Percentiles rank a stretch among this genome's conserved stretches.
Conservation (phyloP, 768 basidiomycete genomes). For the Calocera viscosa region DNA sequence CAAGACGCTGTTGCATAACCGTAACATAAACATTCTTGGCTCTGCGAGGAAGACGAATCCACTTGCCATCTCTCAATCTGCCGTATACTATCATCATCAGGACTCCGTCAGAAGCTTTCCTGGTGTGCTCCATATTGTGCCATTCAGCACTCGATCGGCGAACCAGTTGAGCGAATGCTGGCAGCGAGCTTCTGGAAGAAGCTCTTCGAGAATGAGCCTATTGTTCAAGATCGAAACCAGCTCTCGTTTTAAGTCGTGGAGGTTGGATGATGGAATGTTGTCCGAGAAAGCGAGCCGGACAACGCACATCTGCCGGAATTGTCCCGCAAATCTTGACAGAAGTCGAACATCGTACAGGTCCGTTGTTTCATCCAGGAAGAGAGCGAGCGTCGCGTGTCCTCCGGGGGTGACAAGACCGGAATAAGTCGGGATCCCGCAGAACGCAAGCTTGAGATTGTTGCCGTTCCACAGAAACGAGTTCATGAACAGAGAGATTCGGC, state of each 20-base stretch:
- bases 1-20: too few species aligned
- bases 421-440: neutral
- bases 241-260: too few species aligned
- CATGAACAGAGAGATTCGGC: neutral
- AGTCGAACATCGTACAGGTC: neutral
- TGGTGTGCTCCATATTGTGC: neutral
- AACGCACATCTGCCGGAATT: too few species aligned
- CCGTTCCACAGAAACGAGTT: neutral
- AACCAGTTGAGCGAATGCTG: neutral
- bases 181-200: neutral
- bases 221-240: neutral
- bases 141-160: neutral
- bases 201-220: neutral
- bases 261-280: too few species aligned
- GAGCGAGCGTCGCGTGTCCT: neutral
- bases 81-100: neutral
- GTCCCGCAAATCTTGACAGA: neutral
- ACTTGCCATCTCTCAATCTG: too few species aligned
- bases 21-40: too few species aligned
- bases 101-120: neutral
- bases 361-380: neutral
- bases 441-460: neutral
- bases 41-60: too few species aligned
- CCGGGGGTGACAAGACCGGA: neutral
- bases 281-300: too few species aligned